These are phyloP conservation scores for Nitzschia putrida DNA, from an alignment of 108 stramenopile species.

Conservation along the genomic window DNA sequence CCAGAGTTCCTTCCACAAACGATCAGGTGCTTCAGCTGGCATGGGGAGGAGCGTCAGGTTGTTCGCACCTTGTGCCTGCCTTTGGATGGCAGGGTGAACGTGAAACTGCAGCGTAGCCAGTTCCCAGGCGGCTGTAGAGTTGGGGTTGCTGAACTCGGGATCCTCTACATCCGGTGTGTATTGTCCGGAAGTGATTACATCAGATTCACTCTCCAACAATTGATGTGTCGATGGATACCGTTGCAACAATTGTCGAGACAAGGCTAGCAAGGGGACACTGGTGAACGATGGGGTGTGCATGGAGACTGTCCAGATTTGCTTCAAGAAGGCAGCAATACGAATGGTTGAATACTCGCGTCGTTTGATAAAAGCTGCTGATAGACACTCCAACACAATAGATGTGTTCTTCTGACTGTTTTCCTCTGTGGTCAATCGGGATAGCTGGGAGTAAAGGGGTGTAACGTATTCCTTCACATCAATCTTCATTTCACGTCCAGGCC, in stretches of 20 bases:
- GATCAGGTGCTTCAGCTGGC: conserved; percentile 69
- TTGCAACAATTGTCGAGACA: conserved; percentile 67
- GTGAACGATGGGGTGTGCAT: conserved; percentile 66
- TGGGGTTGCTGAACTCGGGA: conserved; percentile 83
- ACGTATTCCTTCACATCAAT: conserved; percentile 86
- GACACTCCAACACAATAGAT: conserved; percentile 58
- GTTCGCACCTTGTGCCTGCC: conserved; percentile 63
- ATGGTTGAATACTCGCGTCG: conserved; percentile 74
- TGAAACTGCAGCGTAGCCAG: conserved; percentile 69
- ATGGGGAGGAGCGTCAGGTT: conserved; percentile 57
- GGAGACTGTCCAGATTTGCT: conserved; percentile 68
- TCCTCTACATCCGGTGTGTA: conserved; percentile 70
- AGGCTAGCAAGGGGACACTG: conserved; percentile 74
- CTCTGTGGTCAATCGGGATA: conserved; percentile 50
- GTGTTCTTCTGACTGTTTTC: conserved; percentile 38
- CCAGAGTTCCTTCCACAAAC: conserved; percentile 40
- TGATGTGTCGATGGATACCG: conserved; percentile 67
- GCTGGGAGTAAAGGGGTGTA: conserved; percentile 72
- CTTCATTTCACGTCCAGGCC: conserved; percentile 80
- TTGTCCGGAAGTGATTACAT: conserved; percentile 75
- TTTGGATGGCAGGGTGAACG: conserved; percentile 52
- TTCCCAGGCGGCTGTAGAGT: conserved; percentile 83
- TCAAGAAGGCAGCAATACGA: conserved; percentile 78
- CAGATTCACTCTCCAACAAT: conserved; percentile 84
- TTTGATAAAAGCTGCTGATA: conserved; percentile 75